Percentiles rank a stretch among this genome's conserved stretches.
phyloP scores from a whole-genome alignment of 2,329 filamentous ascomycete genomes.

The Colletotrichum eremochloae region DNA sequence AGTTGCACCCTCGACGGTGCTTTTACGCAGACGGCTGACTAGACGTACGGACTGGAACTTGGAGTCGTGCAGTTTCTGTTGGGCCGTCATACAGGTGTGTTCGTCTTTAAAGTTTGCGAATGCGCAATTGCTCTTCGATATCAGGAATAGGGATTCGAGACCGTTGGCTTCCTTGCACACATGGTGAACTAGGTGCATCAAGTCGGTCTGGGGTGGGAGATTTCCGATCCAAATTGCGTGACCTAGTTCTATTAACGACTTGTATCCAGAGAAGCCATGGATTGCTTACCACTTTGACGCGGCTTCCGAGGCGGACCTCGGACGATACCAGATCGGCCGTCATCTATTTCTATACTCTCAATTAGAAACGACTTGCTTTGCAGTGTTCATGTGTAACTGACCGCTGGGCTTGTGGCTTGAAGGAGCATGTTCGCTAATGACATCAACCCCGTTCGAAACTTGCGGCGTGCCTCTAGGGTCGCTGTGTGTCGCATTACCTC shows the following conservation, averaged over 20 bases:
- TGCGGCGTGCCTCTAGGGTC: conserved; percentile 47
- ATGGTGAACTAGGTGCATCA: conserved; percentile 90
- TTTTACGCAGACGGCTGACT: conserved; percentile 83
- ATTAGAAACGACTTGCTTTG: not conserved
- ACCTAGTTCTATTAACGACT: conserved; percentile 60
- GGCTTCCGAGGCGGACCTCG: conserved; percentile 69
- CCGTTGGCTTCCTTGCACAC: conserved; percentile 84
- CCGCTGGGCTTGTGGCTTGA: conserved; percentile 5
- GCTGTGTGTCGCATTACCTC: conserved; percentile 43
- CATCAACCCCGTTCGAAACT: conserved; percentile 40
- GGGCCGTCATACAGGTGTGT: conserved; percentile 78
- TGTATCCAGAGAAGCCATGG: conserved; percentile 32
- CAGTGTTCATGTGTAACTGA: not conserved
- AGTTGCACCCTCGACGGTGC: conserved; percentile 59
- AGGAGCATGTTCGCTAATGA: conserved; percentile 11
- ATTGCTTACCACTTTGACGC: conserved; percentile 69
- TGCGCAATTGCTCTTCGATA: conserved; percentile 96
- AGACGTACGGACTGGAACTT: conserved; percentile 87
- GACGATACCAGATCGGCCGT: conserved; percentile 58
- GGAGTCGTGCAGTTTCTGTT: conserved; percentile 90
- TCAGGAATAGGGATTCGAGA: conserved; percentile 91
- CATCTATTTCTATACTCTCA: conserved; percentile 38
- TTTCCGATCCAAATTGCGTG: conserved; percentile 98
- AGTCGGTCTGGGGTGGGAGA: conserved; percentile 83
- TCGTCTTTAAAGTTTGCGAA: conserved; percentile 96